Conservation (phyloP, 2,329 filamentous ascomycete genomes). For the Cadophora malorum region DNA sequence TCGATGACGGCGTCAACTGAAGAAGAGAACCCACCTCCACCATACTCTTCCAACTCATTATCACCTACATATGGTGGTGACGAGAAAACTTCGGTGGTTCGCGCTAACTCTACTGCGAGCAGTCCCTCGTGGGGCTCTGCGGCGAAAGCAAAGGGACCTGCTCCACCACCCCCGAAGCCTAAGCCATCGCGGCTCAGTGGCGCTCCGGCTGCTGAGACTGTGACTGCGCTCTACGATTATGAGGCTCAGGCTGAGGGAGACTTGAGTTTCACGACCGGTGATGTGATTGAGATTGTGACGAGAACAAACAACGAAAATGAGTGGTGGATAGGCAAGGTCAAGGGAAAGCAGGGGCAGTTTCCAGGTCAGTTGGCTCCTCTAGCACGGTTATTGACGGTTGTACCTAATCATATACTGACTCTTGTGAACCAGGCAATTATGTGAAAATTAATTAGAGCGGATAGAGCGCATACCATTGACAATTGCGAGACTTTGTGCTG, state of each 20-base stretch:
- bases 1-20: slow-evolving; percentile 46
- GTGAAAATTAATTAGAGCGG: slow-evolving; percentile 50
- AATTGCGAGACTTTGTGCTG: not conserved
- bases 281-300: slow-evolving; percentile 85
- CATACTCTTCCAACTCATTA: slow-evolving; percentile 61
- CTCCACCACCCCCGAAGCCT: slow-evolving; percentile 76
- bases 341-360: slow-evolving; percentile 87
- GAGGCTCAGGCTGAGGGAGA: slow-evolving; percentile 95
- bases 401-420: slow-evolving; percentile 30
- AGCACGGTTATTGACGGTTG: slow-evolving; percentile 3
- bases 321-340: slow-evolving; percentile 90
- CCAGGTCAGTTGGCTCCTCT: slow-evolving; percentile 69
- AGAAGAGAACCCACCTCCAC: slow-evolving; percentile 70
- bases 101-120: slow-evolving; percentile 50
- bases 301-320: slow-evolving; percentile 92
- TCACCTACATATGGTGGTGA: slow-evolving; percentile 35
- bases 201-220: slow-evolving; percentile 72
- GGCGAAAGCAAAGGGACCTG: slow-evolving; percentile 71
- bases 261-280: slow-evolving; percentile 86
- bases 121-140: slow-evolving; percentile 51
- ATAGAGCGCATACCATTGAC: slow-evolving; percentile 20
- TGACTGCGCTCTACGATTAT: slow-evolving; percentile 94
- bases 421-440: slow-evolving; percentile 54
- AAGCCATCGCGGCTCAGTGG: slow-evolving; percentile 78
- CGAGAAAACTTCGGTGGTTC: slow-evolving; percentile 44